These are phyloP conservation scores for Blastocystis hominis DNA, from an alignment of 352 stramenopile genomes.

Conservation along the genomic window DNA sequence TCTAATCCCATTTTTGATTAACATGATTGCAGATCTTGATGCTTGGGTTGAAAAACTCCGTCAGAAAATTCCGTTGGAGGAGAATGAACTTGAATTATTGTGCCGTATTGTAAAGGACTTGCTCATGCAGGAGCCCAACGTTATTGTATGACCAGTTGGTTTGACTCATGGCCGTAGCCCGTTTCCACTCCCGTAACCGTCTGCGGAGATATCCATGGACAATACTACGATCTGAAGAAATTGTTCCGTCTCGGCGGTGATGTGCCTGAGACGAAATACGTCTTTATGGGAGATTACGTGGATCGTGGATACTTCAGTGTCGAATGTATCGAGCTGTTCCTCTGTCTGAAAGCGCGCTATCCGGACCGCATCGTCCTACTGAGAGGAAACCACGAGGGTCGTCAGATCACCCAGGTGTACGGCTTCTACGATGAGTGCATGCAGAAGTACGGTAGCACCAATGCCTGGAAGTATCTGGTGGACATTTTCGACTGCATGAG, in stretches of 20 bases:
- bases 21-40: conserved; percentile 66
- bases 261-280: conserved; percentile 75
- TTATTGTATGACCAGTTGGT: neutral
- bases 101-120: conserved; percentile 78
- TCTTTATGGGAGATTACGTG: conserved; percentile 82
- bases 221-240: conserved; percentile 78
- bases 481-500: conserved; percentile 91
- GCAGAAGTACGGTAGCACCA: conserved; percentile 88
- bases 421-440: conserved; percentile 93
- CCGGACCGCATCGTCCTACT: conserved; percentile 77
- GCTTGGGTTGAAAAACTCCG: conserved; percentile 75
- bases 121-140: conserved; percentile 76
- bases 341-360: conserved; percentile 76
- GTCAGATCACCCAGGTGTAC: conserved; percentile 91
- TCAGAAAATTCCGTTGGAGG: conserved; percentile 71
- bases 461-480: conserved; percentile 86
- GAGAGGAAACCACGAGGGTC: conserved; percentile 77
- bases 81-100: conserved; percentile 76
- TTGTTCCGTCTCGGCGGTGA: conserved; percentile 75
- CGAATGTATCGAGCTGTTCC: conserved; percentile 75
- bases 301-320: conserved; percentile 78
- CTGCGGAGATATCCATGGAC: conserved; percentile 77
- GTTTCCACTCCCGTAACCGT: conserved; percentile 74
- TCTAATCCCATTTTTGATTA: neutral
- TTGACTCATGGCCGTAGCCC: neutral